Evolutionary conservation across 208 protist species (phyloP), one percentile per base, ranked within the genome.

Genomic region (Acanthamoeba lenticulata): DNA sequence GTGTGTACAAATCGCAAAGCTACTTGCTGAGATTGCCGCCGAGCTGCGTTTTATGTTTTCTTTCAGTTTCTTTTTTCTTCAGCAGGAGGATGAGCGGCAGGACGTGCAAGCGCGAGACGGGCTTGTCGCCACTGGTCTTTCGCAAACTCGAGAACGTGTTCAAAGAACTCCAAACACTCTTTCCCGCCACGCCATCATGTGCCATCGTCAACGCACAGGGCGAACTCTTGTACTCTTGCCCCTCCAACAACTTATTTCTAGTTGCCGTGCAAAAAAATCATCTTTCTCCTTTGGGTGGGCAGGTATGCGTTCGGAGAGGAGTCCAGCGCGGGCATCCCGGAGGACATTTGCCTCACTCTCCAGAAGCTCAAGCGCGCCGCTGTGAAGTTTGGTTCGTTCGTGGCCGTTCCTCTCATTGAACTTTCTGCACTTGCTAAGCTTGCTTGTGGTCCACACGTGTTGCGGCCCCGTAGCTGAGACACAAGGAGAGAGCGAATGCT

Each of bases 371-470:
- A 90, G 47, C 44, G 81, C 13, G 81, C 81, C 47, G 52, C 52
- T 34, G 52, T 90, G 32, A 90, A 90, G 52, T 90, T 90, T 60
- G 81, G 81, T 90, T n/a, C n/a, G n/a, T n/a, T n/a, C n/a, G n/a
- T n/a, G n/a, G n/a, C n/a, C n/a, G n/a, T n/a, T n/a, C 27, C 27
- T 5, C 44, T 44, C 40, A 40, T n/a, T 27, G 24, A 24, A 17
- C 24, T 57, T 3, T 32, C 3, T 42, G 5, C n/a, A n/a, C n/a
- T n/a, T n/a, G n/a, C n/a, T n/a, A n/a, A n/a, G n/a, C n/a, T n/a
- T n/a, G n/a, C 27, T n/a, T n/a, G n/a, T n/a, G n/a, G n/a, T n/a
- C n/a, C n/a, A n/a, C n/a, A n/a, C n/a, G n/a, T n/a, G n/a, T n/a
- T n/a, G n/a, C n/a, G n/a, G 9, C 77, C 29, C 3, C 21, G 38